Conservation (phyloP, 2,329 filamentous ascomycete genomes). For the Reticulascus tulasneorum region DNA sequence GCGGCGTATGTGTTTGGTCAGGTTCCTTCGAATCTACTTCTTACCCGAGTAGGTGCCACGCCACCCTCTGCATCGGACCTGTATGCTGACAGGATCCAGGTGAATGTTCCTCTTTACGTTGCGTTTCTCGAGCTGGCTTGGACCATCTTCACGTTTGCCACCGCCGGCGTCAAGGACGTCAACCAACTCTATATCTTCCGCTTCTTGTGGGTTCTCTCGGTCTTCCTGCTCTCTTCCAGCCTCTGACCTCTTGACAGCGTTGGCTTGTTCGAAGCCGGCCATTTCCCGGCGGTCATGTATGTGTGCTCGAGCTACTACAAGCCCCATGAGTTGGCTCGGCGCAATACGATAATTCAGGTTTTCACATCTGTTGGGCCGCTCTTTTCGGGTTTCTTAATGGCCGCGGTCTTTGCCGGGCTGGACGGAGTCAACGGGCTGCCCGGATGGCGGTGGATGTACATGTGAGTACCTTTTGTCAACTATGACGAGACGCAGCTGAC, state of each 20-base stretch:
- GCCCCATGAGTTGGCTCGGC: slow-evolving; percentile 23
- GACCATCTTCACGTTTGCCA: slow-evolving; percentile 23
- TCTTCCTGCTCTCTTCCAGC: background rate
- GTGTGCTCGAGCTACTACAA: slow-evolving; percentile 25
- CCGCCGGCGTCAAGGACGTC: slow-evolving; percentile 17
- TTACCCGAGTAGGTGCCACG: slow-evolving; percentile 15
- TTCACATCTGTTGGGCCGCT: slow-evolving; percentile 21
- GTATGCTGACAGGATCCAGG: slow-evolving; percentile 4
- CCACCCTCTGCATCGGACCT: background rate
- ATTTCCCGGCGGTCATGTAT: slow-evolving; percentile 25
- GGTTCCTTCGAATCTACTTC: slow-evolving; percentile 23
- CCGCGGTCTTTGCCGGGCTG: slow-evolving; percentile 17
- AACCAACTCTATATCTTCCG: slow-evolving; percentile 22
- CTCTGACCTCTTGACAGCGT: slow-evolving; percentile 13
- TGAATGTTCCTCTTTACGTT: slow-evolving; percentile 20
- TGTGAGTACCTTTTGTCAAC: slow-evolving; percentile 13
- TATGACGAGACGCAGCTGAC: background rate
- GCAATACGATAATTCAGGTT: slow-evolving; percentile 23
- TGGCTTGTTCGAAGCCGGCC: slow-evolving; percentile 24
- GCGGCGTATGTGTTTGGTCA: slow-evolving; percentile 26
- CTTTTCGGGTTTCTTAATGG: slow-evolving; percentile 23
- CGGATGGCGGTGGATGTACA: slow-evolving; percentile 24
- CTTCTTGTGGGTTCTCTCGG: slow-evolving; percentile 15
- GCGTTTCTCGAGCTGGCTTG: slow-evolving; percentile 18
- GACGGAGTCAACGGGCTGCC: slow-evolving; percentile 17